Evolutionary conservation across 2,329 filamentous ascomycete genomes (phyloP).

Genomic region (Cercospora canescens): DNA sequence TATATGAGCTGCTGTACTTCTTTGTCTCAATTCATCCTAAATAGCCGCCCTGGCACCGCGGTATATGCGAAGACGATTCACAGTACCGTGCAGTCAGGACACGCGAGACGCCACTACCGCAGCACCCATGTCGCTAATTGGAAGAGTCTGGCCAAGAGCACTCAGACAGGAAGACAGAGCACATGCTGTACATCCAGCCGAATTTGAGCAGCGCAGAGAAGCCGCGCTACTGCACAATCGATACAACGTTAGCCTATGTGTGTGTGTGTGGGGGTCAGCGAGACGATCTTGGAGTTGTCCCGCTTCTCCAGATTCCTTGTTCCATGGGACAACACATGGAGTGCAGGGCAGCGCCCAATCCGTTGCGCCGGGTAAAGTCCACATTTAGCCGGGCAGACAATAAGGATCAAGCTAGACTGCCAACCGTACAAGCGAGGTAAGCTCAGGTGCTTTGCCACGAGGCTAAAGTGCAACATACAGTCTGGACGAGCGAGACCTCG

Average conservation of each 20-base stretch:
- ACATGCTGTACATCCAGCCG: neutral
- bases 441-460: conserved; percentile 1
- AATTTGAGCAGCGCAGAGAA: neutral
- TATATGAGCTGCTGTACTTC: conserved; percentile 12
- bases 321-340: neutral
- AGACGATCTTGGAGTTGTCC: neutral
- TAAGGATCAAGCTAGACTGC: neutral
- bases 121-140: neutral
- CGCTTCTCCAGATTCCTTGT: conserved; percentile 7
- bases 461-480: conserved; percentile 1
- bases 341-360: neutral
- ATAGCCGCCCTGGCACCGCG: conserved; percentile 7
- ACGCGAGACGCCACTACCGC: conserved; percentile 5
- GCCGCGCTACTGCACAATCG: neutral
- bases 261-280: neutral
- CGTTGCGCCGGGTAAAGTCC: conserved; percentile 2
- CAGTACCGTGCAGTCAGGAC: neutral
- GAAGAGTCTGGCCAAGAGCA: conserved; percentile 41
- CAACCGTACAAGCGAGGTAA: neutral
- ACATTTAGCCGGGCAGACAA: conserved; percentile 4
- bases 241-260: neutral
- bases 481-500: neutral
- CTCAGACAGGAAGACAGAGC: conserved; percentile 44
- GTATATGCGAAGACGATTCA: neutral
- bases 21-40: conserved; percentile 12